These are phyloP conservation scores for Starmera pachycereana DNA, from an alignment of 805 yeast species.

Conservation along the genomic window DNA sequence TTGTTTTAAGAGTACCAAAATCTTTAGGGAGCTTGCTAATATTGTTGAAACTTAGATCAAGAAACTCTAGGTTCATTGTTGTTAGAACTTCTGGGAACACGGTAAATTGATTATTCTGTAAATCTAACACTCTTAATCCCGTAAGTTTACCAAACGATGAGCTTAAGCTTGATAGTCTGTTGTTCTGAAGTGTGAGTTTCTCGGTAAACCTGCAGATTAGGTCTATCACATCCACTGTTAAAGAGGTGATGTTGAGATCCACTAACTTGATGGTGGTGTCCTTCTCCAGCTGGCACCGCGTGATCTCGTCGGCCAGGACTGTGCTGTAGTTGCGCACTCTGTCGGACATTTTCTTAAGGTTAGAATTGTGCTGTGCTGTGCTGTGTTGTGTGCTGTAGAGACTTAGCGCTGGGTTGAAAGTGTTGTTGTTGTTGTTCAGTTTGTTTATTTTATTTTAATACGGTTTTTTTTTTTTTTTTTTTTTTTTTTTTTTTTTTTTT, in stretches of 20 bases:
- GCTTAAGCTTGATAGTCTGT: slow-evolving; percentile 39
- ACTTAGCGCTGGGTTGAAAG: no score
- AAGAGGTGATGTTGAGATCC: slow-evolving; percentile 25
- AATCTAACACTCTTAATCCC: slow-evolving; percentile 48
- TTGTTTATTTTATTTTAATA: no score
- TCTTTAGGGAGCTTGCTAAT: slow-evolving; percentile 38
- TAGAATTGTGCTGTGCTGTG: no score
- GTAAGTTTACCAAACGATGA: slow-evolving; percentile 31
- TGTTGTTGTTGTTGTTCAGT: no score
- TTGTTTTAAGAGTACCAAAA: slow-evolving; percentile 27
- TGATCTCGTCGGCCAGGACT: slow-evolving; percentile 16
- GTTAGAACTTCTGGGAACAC: slow-evolving; percentile 40
- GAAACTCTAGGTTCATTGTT: slow-evolving; percentile 41
- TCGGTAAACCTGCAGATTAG: slow-evolving; percentile 28
- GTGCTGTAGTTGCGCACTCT: no score
- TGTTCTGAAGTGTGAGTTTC: slow-evolving; percentile 45
- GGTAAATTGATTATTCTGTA: slow-evolving; percentile 48
- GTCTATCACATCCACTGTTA: slow-evolving; percentile 29
- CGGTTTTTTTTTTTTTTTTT: no score
- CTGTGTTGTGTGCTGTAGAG: no score
- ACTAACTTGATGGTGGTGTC: slow-evolving; percentile 27
- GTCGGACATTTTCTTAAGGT: no score
- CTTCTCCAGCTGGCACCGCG: slow-evolving; percentile 8
- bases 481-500: no score
- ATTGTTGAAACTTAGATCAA: slow-evolving; percentile 54